Conservation (phyloP, 2,329 filamentous ascomycete species). For the Claviceps sp. region DNA sequence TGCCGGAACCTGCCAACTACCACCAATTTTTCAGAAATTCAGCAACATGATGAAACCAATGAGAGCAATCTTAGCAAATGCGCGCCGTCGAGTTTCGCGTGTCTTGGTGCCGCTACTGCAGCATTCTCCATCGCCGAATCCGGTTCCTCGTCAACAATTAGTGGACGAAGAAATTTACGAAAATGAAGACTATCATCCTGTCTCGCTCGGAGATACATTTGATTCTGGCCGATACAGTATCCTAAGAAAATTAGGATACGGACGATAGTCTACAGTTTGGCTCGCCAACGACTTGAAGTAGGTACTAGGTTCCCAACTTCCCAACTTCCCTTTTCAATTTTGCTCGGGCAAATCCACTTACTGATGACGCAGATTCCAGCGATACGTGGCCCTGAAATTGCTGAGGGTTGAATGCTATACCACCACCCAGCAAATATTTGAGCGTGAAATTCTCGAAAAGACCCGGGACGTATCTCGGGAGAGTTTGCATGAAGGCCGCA, state of each 20-base stretch:
- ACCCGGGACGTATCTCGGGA: neutral
- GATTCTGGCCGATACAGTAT: slow-evolving; percentile 15
- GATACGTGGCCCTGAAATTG: slow-evolving; percentile 1
- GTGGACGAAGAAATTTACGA: slow-evolving; percentile 1
- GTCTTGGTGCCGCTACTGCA: neutral
- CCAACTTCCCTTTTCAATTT: neutral
- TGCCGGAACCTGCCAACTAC: too few species aligned
- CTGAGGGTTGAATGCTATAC: slow-evolving; percentile 1
- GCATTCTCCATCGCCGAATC: neutral
- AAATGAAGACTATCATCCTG: neutral
- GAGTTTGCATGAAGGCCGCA: neutral
- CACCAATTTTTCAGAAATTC: neutral
- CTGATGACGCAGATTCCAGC: neutral
- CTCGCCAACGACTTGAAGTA: slow-evolving; percentile 9
- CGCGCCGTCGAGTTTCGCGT: neutral
- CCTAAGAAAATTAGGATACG: slow-evolving; percentile 13
- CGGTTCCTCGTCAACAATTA: neutral
- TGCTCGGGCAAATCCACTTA: neutral
- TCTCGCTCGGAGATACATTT: slow-evolving; percentile 1
- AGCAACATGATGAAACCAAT: slow-evolving; percentile 1
- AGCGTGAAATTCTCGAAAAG: slow-evolving; percentile 1
- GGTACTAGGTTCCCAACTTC: too few species aligned
- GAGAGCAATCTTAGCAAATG: neutral
- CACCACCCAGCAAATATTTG: slow-evolving; percentile 1
- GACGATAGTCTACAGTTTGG: slow-evolving; percentile 13